phyloP scores from a whole-genome alignment of 345 rosid species.

The Clarkia xantiana region DNA sequence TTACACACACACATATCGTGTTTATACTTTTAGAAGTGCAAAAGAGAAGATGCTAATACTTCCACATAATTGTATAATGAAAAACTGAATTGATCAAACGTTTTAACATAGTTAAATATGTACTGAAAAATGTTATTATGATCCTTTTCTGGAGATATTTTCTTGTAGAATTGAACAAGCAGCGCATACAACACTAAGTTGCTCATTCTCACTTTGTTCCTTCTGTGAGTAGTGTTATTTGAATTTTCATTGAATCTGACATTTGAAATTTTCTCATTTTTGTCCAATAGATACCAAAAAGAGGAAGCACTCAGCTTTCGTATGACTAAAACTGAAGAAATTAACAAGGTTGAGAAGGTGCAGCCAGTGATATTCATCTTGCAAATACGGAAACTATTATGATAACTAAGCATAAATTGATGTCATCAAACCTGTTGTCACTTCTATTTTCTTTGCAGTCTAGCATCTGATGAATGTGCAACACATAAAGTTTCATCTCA shows the following conservation, averaged over 20 bases:
- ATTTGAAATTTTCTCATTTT: constrained; percentile 1
- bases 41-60: too few relatives aligned
- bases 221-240: neutral
- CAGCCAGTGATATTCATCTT: neutral
- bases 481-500: constrained; percentile 6
- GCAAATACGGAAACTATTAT: neutral
- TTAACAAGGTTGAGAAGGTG: constrained; percentile 75
- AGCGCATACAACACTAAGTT: too few relatives aligned
- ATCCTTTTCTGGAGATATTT: too few relatives aligned
- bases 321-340: constrained; percentile 57
- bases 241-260: constrained; percentile 1
- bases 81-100: too few relatives aligned
- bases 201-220: neutral
- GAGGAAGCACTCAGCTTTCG: constrained; percentile 79
- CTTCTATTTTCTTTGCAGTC: too few relatives aligned
- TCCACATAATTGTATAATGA: too few relatives aligned
- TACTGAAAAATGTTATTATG: too few relatives aligned
- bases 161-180: too few relatives aligned
- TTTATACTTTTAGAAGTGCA: too few relatives aligned
- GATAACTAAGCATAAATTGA: too few relatives aligned
- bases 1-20: neutral
- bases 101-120: too few relatives aligned
- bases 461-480: neutral
- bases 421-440: too few relatives aligned
- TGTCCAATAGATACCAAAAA: constrained; percentile 47